Percentiles rank a stretch among this genome's conserved stretches.
These are phyloP conservation scores for Achaetomium macrosporum DNA, from an alignment of 2,329 filamentous ascomycete species.

Conservation along the genomic window DNA sequence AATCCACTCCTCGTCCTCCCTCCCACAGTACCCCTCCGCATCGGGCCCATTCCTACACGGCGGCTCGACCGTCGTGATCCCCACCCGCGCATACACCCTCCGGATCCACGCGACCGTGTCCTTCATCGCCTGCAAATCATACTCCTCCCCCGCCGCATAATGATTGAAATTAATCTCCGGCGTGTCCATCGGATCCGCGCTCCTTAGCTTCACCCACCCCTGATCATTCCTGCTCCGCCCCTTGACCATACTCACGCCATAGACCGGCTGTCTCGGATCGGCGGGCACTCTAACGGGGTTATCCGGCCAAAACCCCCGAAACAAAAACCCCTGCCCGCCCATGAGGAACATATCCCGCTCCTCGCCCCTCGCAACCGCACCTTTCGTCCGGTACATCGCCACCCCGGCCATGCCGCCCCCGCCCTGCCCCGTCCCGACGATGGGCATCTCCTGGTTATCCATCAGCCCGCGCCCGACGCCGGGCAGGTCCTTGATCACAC, in stretches of 20 bases:
- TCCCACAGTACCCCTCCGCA: conserved; percentile 22
- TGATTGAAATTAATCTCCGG: conserved; percentile 57
- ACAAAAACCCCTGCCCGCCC: conserved; percentile 45
- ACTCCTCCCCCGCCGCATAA: conserved; percentile 22
- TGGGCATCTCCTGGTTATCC: conserved; percentile 44
- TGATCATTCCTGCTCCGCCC: conserved; percentile 43
- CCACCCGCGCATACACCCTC: conserved; percentile 17
- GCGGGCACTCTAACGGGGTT: conserved; percentile 24
- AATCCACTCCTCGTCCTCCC: conserved; percentile 34
- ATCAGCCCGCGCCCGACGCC: conserved; percentile 56
- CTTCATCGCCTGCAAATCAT: conserved; percentile 22
- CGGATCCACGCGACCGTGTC: conserved; percentile 20
- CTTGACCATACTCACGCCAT: conserved; percentile 36
- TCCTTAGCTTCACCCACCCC: conserved; percentile 55
- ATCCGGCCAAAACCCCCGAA: conserved; percentile 49
- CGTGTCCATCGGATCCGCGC: conserved; percentile 53
- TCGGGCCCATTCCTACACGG: conserved; percentile 13
- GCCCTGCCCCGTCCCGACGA: conserved; percentile 27
- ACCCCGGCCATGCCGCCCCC: conserved; percentile 21
- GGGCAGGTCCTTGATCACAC: conserved; percentile 48
- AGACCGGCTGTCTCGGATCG: not conserved
- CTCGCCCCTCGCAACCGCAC: conserved; percentile 25
- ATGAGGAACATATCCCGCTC: conserved; percentile 48
- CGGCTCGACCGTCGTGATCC: conserved; percentile 22
- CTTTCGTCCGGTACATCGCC: conserved; percentile 24